Evolutionary conservation across 176 grass and related monocot genomes (phyloP).

Genomic region (Zoysia pacifica): DNA sequence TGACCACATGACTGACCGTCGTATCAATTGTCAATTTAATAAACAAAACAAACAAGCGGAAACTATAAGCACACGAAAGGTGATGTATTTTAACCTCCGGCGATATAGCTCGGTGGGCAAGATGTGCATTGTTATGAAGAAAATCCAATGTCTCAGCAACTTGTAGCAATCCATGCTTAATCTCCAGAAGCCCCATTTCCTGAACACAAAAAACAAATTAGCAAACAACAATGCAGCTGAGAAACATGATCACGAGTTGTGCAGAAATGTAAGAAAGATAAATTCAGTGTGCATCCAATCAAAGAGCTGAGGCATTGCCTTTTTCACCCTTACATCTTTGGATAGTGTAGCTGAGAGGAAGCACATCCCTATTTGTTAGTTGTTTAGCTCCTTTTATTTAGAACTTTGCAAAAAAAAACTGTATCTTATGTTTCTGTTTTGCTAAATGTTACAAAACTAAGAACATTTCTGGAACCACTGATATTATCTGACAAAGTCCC

Average conservation of each 20-base stretch:
- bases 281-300: not conserved
- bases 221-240: not conserved
- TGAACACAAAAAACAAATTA: conserved; percentile 37
- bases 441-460: not conserved
- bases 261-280: not conserved
- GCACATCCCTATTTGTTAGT: not conserved
- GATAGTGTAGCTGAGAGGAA: not conserved
- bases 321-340: not conserved
- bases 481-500: conserved; percentile 1
- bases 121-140: conserved; percentile 94
- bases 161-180: conserved; percentile 98
- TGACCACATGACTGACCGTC: not conserved
- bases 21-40: conserved; percentile 16
- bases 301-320: not conserved
- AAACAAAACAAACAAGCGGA: conserved; percentile 29
- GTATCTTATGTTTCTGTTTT: not conserved
- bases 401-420: not conserved
- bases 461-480: conserved; percentile 12
- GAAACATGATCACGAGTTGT: conserved; percentile 4
- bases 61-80: conserved; percentile 32
- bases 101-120: conserved; percentile 94
- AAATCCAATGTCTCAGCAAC: conserved; percentile 95
- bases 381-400: not conserved
- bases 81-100: conserved; percentile 68
- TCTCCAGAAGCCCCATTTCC: conserved; percentile 94